These are phyloP conservation scores for Fusarium circinatum DNA, from an alignment of 2,329 filamentous ascomycete species.

Conservation along the genomic window DNA sequence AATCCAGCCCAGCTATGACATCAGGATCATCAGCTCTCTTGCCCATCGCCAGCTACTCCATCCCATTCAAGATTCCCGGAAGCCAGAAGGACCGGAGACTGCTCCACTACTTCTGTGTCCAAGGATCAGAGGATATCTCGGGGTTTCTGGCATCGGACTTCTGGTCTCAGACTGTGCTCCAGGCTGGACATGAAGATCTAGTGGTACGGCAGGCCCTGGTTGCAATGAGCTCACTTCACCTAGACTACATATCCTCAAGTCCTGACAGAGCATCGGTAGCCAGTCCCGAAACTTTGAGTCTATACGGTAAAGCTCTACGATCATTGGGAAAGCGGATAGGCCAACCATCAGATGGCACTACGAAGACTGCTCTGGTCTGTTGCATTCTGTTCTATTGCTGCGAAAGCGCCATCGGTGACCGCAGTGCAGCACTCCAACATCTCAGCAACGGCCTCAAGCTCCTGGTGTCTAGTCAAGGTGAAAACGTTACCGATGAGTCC, in stretches of 20 bases:
- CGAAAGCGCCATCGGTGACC: slow-evolving; percentile 3
- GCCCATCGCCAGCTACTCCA: slow-evolving; percentile 1
- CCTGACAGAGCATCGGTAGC: not conserved
- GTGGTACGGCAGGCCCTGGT: slow-evolving; percentile 6
- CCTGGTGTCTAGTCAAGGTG: not conserved
- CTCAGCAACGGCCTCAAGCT: not conserved
- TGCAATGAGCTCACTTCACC: slow-evolving; percentile 14
- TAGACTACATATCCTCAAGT: not conserved
- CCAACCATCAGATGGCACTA: not conserved
- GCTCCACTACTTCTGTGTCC: slow-evolving; percentile 16
- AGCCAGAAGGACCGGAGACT: slow-evolving; percentile 7
- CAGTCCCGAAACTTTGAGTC: not conserved
- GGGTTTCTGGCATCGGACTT: slow-evolving; percentile 7
- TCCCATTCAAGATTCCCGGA: slow-evolving; percentile 10
- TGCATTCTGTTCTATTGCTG: slow-evolving; percentile 18
- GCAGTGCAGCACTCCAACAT: slow-evolving; percentile 2
- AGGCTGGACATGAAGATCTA: slow-evolving; percentile 4
- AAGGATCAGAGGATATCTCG: slow-evolving; percentile 4
- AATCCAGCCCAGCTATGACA: accelerated
- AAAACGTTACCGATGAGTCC: not conserved
- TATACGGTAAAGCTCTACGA: not conserved
- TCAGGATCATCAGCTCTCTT: not conserved
- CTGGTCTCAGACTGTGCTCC: slow-evolving; percentile 5
- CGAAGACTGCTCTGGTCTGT: not conserved
- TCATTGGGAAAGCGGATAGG: not conserved